Base-by-base conservation (phyloP, 2,329 filamentous ascomycete species). In the Trichophyton verrucosum region DNA sequence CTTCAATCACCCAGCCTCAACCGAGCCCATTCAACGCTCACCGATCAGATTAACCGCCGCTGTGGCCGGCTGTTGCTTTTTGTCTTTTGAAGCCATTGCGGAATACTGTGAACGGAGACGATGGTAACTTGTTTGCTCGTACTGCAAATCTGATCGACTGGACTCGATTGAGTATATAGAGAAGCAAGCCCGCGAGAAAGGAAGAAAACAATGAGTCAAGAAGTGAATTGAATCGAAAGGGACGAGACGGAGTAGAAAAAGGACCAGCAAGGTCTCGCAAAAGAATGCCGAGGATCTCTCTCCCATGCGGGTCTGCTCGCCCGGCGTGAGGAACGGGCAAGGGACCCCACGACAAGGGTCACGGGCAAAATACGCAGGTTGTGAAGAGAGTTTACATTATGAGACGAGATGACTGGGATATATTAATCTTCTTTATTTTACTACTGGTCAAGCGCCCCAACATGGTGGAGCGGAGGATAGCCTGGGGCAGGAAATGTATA, bases 21-120 rank as follows among this genome's bases (percentile, higher is more conserved):
- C 27, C n/a, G n/a, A 22, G 22, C 11, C 5, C 5, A 3, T 7
- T 13, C 13, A 6, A 30, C 30, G 70, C 82, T 69, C 80, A 94
- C 90, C 90, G 70, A 96, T 91, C 69, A 97, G 78, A 76, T 96
- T 96, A 56, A 89, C 91, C 51, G 91, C 91, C 65, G 86, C 88
- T 61, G 91, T 91, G 63, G 91, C 84, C 68, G 89, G 87, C 79
- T 87, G 84, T 79, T 88, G 51, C 51, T 27, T 92, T 22, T 47
- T 49, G 20, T 62, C 61, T 62, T 60, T 61, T 7, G 60, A 63
- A 42, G 55, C 33, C 57, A 47, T 59, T 58, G 17, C 56, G 13
- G 20, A 58, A 24, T n/a, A n/a, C 2, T 55, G 30, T 36, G 27
- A 8, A 13, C n/a, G 27, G 30, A n/a, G 51, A 5, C 5, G 40